These are phyloP conservation scores for Hypoxylon lienhwacheense DNA, from an alignment of 495 filamentous ascomycete genomes.

Conservation along the genomic window DNA sequence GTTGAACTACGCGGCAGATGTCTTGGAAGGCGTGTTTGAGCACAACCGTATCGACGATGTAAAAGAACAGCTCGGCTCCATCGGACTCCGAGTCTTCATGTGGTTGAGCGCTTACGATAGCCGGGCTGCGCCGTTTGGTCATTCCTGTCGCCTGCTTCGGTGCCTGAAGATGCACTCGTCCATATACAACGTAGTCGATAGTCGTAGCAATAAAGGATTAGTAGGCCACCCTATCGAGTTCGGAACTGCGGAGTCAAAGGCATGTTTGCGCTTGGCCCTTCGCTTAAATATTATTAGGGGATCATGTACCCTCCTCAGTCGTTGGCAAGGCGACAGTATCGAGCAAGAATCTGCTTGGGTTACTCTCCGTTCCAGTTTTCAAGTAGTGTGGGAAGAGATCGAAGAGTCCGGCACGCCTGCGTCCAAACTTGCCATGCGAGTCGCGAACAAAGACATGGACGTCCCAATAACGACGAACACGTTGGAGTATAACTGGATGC, in stretches of 20 bases:
- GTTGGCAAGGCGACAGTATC: neutral
- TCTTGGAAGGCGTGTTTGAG: constrained; percentile 1
- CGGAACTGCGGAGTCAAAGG: neutral
- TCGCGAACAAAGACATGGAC: neutral
- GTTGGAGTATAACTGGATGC: constrained; percentile 6
- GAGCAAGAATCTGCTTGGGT: neutral
- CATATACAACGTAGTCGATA: neutral
- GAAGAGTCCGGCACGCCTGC: neutral
- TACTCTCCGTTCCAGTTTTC: neutral
- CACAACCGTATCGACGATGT: neutral
- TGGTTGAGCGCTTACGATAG: constrained; percentile 4
- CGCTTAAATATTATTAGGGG: neutral
- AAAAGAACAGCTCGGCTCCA: neutral
- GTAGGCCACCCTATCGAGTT: neutral
- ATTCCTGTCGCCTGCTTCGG: constrained; percentile 3
- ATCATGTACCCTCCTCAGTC: neutral
- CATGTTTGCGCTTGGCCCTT: neutral
- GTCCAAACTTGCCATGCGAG: constrained; percentile 6
- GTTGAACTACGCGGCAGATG: neutral
- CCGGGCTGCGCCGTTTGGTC: neutral
- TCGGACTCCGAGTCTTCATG: constrained; percentile 2
- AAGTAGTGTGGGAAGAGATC: neutral
- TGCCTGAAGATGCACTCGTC: constrained; percentile 1
- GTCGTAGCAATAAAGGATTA: neutral
- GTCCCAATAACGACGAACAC: constrained; percentile 1